These are phyloP conservation scores for Trichoderma brevicompactum DNA, from an alignment of 2,329 filamentous ascomycete species.

Conservation along the genomic window DNA sequence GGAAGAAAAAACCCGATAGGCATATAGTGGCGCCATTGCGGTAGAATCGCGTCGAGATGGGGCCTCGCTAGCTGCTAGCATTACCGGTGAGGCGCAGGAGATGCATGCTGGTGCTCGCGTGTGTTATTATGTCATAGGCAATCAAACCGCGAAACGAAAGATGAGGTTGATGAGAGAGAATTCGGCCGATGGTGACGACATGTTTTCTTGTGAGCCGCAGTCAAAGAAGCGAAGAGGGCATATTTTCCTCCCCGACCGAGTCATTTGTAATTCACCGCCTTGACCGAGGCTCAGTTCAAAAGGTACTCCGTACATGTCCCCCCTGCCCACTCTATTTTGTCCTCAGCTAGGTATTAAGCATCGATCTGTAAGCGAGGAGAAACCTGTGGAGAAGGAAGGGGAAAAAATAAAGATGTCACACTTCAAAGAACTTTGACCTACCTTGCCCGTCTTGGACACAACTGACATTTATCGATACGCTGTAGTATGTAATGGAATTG, in stretches of 20 bases:
- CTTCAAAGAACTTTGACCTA: not conserved
- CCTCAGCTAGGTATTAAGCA: not conserved
- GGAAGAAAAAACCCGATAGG: not conserved
- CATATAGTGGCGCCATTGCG: conserved; percentile 10
- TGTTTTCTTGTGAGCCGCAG: not conserved
- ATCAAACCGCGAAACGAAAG: not conserved
- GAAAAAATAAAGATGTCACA: not conserved
- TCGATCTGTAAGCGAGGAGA: no score
- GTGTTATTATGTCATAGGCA: not conserved
- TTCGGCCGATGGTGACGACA: not conserved
- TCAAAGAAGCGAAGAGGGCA: no score
- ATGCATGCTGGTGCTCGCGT: not conserved
- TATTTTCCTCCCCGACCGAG: no score
- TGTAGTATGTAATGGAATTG: conserved; percentile 1
- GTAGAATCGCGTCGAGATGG: not conserved
- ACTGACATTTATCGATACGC: not conserved
- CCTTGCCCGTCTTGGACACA: not conserved
- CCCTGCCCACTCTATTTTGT: no score
- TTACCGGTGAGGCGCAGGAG: conserved; percentile 19
- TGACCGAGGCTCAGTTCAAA: no score
- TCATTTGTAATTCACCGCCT: no score
- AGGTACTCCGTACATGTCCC: no score
- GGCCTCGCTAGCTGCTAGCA: not conserved
- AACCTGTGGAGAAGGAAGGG: no score
- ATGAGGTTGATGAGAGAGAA: not conserved